Conservation (phyloP, 2,329 filamentous ascomycete genomes). For the Raffaelea arxii region DNA sequence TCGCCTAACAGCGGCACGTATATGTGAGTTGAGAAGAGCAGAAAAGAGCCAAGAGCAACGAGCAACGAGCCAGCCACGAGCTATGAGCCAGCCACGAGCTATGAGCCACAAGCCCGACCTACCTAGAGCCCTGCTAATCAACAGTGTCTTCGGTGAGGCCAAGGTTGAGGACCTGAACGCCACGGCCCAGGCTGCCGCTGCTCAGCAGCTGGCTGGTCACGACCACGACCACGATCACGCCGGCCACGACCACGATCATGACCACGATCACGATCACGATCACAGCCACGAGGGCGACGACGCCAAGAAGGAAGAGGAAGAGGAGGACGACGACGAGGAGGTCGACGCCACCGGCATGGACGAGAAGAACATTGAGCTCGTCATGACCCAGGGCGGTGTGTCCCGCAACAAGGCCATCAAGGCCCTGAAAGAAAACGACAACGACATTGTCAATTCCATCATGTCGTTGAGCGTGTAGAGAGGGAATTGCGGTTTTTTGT, state of each 20-base stretch:
- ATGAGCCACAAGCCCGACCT: too few species aligned
- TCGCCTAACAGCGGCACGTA: slow-evolving; percentile 99
- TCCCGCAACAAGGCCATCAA: slow-evolving; percentile 98
- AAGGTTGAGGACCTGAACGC: slow-evolving; percentile 99
- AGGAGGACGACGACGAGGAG: slow-evolving; percentile 87
- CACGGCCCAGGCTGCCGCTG: slow-evolving; percentile 89
- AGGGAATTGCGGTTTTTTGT: too few species aligned
- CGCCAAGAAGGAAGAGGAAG: slow-evolving; percentile 66
- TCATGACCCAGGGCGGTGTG: slow-evolving; percentile 96
- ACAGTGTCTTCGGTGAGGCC: slow-evolving; percentile 96
- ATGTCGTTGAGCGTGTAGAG: slow-evolving; percentile 85
- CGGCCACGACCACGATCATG: slow-evolving; percentile 56
- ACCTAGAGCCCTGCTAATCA: background rate
- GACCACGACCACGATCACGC: slow-evolving; percentile 57
- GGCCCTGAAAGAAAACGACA: slow-evolving; percentile 97
- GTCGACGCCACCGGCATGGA: slow-evolving; percentile 91
- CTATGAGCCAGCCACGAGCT: background rate
- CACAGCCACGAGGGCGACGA: slow-evolving; percentile 53
- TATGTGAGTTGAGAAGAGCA: slow-evolving; percentile 59
- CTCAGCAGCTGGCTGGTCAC: slow-evolving; percentile 83
- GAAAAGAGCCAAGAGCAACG: background rate
- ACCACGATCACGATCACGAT: slow-evolving; percentile 46
- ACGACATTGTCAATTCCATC: slow-evolving; percentile 99
- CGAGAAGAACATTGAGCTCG: slow-evolving; percentile 98
- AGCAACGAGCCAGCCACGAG: background rate